Conservation (phyloP, 257 asterid genomes). For the Solanum tacnaense region DNA sequence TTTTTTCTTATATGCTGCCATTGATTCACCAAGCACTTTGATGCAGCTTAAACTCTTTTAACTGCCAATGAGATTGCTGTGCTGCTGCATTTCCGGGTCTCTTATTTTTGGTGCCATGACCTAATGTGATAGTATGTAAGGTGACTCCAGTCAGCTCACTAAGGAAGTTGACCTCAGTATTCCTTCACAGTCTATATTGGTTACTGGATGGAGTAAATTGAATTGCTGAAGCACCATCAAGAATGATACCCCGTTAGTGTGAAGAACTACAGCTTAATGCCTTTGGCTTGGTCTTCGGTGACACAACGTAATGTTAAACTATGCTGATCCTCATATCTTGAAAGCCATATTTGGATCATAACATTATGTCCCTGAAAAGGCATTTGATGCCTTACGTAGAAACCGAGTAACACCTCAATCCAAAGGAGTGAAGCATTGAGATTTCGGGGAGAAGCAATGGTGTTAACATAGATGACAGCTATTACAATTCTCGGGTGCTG, state of each 20-base stretch:
- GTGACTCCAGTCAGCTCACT: not conserved
- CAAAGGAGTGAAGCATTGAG: not conserved
- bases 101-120: not conserved
- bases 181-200: not conserved
- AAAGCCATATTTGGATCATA: not conserved
- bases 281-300: not conserved
- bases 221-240: not conserved
- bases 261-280: not conserved
- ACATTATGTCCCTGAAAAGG: not conserved
- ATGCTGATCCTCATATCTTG: not conserved
- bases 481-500: not conserved
- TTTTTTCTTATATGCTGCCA: not conserved
- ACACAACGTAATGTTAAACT: not conserved
- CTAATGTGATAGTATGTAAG: not conserved
- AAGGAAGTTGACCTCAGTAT: not conserved
- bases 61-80: not conserved
- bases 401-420: not conserved
- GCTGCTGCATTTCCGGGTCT: not conserved
- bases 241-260: not conserved
- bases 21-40: not conserved
- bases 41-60: not conserved
- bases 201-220: not conserved
- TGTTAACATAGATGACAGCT: not conserved
- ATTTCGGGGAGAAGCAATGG: not conserved
- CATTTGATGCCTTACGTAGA: not conserved